phyloP scores from a whole-genome alignment of 345 rosid genomes.

The Kernera saxatilis region DNA sequence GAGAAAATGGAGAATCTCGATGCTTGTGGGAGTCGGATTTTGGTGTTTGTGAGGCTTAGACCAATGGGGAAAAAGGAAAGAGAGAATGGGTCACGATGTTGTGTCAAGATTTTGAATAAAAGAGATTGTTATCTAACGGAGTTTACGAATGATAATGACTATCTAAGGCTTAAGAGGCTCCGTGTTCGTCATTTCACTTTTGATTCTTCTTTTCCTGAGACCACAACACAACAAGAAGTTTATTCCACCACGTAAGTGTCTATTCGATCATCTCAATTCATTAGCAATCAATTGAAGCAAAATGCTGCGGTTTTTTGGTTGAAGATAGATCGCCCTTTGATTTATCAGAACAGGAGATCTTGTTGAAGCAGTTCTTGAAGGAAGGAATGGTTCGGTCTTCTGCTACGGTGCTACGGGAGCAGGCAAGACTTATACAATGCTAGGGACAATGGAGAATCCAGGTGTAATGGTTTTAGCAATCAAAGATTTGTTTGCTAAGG shows the following conservation, averaged over 20 bases:
- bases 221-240: conserved; percentile 70
- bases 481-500: conserved; percentile 77
- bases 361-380: conserved; percentile 82
- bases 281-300: not conserved
- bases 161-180: conserved; percentile 83
- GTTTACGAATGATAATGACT: conserved; percentile 72
- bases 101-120: conserved; percentile 72
- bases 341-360: conserved; percentile 77
- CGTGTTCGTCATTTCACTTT: conserved; percentile 84
- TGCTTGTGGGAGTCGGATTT: conserved; percentile 45
- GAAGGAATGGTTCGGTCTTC: conserved; percentile 96
- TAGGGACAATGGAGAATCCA: conserved; percentile 83
- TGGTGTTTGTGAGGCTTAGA: conserved; percentile 89
- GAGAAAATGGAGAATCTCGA: conserved; percentile 38
- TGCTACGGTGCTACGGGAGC: conserved; percentile 99
- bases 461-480: conserved; percentile 99
- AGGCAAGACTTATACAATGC: conserved; percentile 93
- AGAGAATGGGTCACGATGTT: conserved; percentile 70
- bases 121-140: conserved; percentile 86
- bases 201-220: conserved; percentile 81
- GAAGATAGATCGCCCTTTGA: not conserved
- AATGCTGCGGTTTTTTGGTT: not conserved
- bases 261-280: not conserved
- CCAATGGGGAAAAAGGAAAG: conserved; percentile 89
- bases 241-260: conserved; percentile 78